These are phyloP conservation scores for Tilletia caries DNA, from an alignment of 1,284 basidiomycete species.

Conservation along the genomic window DNA sequence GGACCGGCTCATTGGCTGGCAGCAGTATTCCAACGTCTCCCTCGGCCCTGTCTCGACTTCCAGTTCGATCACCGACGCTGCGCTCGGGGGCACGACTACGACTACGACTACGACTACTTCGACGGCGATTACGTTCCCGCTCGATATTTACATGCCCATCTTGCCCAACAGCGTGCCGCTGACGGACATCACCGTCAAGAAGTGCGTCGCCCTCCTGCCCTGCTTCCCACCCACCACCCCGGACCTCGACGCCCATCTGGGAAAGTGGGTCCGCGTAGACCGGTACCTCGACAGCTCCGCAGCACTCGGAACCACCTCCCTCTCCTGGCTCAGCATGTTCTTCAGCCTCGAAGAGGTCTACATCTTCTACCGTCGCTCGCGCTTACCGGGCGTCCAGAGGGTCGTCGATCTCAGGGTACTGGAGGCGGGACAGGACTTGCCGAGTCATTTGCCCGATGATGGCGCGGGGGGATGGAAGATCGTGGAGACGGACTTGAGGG, in stretches of 20 bases:
- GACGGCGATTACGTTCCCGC: conserved; percentile 23
- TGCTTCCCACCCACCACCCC: conserved; percentile 69
- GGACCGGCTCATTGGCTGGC: conserved; percentile 31
- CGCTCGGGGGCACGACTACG: conserved; percentile 24
- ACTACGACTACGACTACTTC: neutral
- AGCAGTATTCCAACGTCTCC: conserved; percentile 2
- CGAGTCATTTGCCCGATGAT: neutral
- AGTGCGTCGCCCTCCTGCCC: conserved; percentile 65
- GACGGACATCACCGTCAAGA: conserved; percentile 72
- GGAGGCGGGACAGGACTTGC: conserved; percentile 25
- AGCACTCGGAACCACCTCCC: neutral
- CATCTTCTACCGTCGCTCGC: conserved; percentile 41
- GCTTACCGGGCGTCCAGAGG: conserved; percentile 25
- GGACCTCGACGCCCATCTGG: conserved; percentile 72
- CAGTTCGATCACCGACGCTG: too few species aligned
- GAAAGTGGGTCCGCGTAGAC: conserved; percentile 81
- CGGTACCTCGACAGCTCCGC: conserved; percentile 66
- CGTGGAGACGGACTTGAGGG: conserved; percentile 29
- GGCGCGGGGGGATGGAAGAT: conserved; percentile 36
- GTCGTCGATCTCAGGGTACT: conserved; percentile 39
- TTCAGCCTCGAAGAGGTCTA: conserved; percentile 33
- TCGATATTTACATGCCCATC: conserved; percentile 38
- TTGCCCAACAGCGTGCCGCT: conserved; percentile 40
- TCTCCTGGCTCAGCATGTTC: conserved; percentile 14
- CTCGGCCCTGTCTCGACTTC: too few species aligned